Percentiles rank a stretch among this genome's conserved stretches.
phyloP scores from a whole-genome alignment of 2,329 filamentous ascomycete genomes.

The Microdochium bolleyi region DNA sequence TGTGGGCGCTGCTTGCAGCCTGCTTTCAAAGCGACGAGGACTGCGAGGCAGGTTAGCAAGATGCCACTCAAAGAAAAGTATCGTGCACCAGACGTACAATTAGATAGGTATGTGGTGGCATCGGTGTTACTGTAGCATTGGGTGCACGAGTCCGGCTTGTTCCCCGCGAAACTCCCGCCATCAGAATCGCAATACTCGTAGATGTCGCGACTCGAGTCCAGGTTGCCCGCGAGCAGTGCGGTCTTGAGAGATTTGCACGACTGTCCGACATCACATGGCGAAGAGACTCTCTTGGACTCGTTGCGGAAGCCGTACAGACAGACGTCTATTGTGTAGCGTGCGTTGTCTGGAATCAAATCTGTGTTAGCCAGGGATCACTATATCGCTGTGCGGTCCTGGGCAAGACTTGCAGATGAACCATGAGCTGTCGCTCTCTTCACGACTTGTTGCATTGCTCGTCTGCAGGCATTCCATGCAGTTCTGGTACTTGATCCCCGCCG shows the following conservation, averaged over 20 bases:
- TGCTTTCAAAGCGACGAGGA: neutral
- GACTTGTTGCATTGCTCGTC: constrained; percentile 31
- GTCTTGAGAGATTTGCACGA: constrained; percentile 31
- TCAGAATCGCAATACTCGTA: constrained; percentile 34
- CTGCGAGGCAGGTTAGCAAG: neutral
- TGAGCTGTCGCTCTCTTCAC: constrained; percentile 28
- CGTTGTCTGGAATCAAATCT: constrained; percentile 31
- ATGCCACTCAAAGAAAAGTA: neutral
- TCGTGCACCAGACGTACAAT: constrained; percentile 30
- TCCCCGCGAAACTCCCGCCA: constrained; percentile 20
- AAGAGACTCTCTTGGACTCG: constrained; percentile 22
- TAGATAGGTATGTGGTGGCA: constrained; percentile 34
- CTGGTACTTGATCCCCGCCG: constrained; percentile 34
- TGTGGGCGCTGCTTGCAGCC: neutral
- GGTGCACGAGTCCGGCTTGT: constrained; percentile 26
- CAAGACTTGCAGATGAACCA: constrained; percentile 39
- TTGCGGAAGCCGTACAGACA: constrained; percentile 33
- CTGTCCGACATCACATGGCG: constrained; percentile 32
- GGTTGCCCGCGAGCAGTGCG: constrained; percentile 24
- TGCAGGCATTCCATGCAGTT: constrained; percentile 38
- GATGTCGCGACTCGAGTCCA: constrained; percentile 14
- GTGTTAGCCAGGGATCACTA: constrained; percentile 3
- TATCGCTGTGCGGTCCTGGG: no score
- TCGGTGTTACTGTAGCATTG: constrained; percentile 32
- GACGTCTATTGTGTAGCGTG: constrained; percentile 37